These are phyloP conservation scores for Peniophora sp. DNA, from an alignment of 1,284 basidiomycete species.

Conservation along the genomic window DNA sequence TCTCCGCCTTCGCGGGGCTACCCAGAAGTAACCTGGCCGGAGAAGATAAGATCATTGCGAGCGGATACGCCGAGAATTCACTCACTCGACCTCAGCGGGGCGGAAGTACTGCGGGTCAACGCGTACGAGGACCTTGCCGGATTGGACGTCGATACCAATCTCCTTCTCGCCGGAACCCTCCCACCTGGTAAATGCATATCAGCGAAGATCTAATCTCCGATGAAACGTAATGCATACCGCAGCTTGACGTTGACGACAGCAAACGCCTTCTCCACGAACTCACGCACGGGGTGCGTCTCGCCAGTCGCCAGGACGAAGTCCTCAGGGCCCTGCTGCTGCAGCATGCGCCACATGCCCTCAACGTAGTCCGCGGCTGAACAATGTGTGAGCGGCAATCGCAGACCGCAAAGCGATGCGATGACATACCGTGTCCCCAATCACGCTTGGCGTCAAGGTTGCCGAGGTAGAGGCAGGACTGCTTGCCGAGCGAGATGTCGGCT, in stretches of 20 bases:
- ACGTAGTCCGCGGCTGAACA: constrained; percentile 73
- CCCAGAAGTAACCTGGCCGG: constrained; percentile 62
- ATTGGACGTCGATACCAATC: constrained; percentile 61
- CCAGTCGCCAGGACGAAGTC: constrained; percentile 92
- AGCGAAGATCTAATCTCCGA: background rate
- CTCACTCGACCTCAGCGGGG: constrained; percentile 88
- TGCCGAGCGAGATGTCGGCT: constrained; percentile 81
- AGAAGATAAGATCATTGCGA: constrained; percentile 1
- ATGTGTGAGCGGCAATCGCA: background rate
- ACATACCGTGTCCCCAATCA: constrained; percentile 86
- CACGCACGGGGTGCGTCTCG: constrained; percentile 85
- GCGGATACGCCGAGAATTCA: constrained; percentile 16
- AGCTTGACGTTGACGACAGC: constrained; percentile 56
- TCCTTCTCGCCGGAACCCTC: constrained; percentile 67
- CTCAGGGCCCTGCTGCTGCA: constrained; percentile 73
- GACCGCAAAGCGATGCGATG: background rate
- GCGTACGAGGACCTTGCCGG: constrained; percentile 65
- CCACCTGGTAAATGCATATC: constrained; percentile 46
- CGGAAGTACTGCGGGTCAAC: constrained; percentile 81
- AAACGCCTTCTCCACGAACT: constrained; percentile 85
- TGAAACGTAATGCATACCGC: constrained; percentile 31
- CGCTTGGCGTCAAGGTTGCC: constrained; percentile 87
- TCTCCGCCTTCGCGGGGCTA: constrained; percentile 80
- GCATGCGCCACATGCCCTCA: constrained; percentile 93
- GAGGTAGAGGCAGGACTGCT: constrained; percentile 81